Evolutionary conservation across 2,329 filamentous ascomycete species (phyloP), one percentile per base, ranked within the genome.

Genomic region (Exophiala spinifera): DNA sequence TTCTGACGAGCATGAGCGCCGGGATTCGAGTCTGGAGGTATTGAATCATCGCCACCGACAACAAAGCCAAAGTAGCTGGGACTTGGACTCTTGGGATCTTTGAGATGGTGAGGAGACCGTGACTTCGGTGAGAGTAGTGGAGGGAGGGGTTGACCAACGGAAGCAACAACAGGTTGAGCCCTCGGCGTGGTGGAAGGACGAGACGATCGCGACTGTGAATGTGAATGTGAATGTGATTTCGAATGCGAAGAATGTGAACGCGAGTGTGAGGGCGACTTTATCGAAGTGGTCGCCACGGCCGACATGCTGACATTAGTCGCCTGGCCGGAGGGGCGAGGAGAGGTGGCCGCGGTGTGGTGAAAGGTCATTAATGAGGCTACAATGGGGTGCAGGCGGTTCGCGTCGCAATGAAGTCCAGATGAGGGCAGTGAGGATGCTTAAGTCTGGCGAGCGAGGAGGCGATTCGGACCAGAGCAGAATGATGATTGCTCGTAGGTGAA

Each of bases 61-160:
- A 84, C 76, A 56, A 95, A 82, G 52, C 88, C 88, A 69, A 96
- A 96, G 71, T 96, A 96, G 69, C 91, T 95, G 11, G 90, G 89
- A 67, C 89, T 92, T 20, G 79, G 69, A 17, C 70, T 66, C 46
- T 66, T 64, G 40, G 60, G 60, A 61, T 68, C 61, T 57, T 59
- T 56, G 23, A 56, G 49, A 20, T 51, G 31, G 28, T 63, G 61
- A 8, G 84, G 74, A 1, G 79, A 73, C 58, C 78, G 75, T 14
- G 66, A 66, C 37, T 48, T 49, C 14, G 62, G 57, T 28, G 80
- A 79, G 4, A 78, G 67, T 56, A 74, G 78, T 4, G 81, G 80
- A 1, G 81, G 76, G 31, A 78, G 72, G 19, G 75, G 67, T 65
- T 84, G 80, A 60, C 80, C 79, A 46, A 79, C 79, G 1, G 82